phyloP scores from a whole-genome alignment of 2,329 filamentous ascomycete species.

The Leptographium wingfieldii region DNA sequence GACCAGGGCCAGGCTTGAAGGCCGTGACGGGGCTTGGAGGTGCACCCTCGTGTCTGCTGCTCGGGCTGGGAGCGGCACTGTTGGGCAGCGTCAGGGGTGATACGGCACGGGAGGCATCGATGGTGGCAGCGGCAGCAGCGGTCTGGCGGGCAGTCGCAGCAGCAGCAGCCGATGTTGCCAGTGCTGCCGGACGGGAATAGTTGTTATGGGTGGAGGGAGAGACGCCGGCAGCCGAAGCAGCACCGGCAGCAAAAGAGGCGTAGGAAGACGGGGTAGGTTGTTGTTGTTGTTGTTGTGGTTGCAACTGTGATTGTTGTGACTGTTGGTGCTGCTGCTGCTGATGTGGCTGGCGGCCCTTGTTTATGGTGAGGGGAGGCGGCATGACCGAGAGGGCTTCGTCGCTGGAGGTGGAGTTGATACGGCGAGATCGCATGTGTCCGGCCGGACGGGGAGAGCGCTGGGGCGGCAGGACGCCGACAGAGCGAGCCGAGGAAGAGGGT shows the following conservation, averaged over 20 bases:
- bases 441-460: slow-evolving; percentile 30
- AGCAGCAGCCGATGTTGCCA: slow-evolving; percentile 17
- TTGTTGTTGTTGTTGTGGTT: background rate
- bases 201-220: slow-evolving; percentile 29
- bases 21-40: slow-evolving; percentile 17
- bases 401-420: slow-evolving; percentile 14
- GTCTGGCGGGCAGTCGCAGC: slow-evolving; percentile 9
- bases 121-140: background rate
- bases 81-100: slow-evolving; percentile 29
- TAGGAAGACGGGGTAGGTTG: background rate
- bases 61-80: background rate
- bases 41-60: slow-evolving; percentile 9
- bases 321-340: background rate
- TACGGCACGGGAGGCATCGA: slow-evolving; percentile 16
- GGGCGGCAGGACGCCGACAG: slow-evolving; percentile 15
- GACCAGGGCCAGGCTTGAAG: slow-evolving; percentile 12
- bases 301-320: slow-evolving; percentile 7
- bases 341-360: slow-evolving; percentile 19
- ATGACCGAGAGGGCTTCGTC: slow-evolving; percentile 23
- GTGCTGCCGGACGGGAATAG: slow-evolving; percentile 42
- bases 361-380: slow-evolving; percentile 25
- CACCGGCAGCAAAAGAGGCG: background rate
- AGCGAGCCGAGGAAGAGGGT: slow-evolving; percentile 7
- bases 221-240: slow-evolving; percentile 22
- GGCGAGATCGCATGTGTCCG: background rate